Evolutionary conservation across 2,329 filamentous ascomycete genomes (phyloP).

Genomic region (Cordyceps cateniannulata): DNA sequence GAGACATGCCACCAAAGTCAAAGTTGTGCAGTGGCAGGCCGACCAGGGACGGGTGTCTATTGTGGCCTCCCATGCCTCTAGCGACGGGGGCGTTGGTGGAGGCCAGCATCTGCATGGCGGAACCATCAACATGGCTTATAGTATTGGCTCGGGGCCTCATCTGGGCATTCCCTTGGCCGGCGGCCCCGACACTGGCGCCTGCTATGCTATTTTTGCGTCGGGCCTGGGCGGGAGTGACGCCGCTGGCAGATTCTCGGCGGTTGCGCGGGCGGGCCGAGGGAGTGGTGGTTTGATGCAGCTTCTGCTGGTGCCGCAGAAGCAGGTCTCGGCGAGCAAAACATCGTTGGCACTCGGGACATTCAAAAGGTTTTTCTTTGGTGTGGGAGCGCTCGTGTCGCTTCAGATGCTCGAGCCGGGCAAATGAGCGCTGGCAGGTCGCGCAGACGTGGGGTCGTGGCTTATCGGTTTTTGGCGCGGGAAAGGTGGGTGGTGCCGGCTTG

Average conservation of each 20-base stretch:
- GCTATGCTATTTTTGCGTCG: conserved; percentile 89
- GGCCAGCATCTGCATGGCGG: conserved; percentile 65
- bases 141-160: conserved; percentile 93
- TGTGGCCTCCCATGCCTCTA: conserved; percentile 49
- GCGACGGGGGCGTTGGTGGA: conserved; percentile 49
- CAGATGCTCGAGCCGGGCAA: conserved; percentile 89
- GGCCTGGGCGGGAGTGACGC: conserved; percentile 58
- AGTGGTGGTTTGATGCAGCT: conserved; percentile 88
- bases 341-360: conserved; percentile 87
- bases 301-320: conserved; percentile 92
- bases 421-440: conserved; percentile 82
- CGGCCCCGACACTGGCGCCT: conserved; percentile 37
- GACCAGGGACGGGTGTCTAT: conserved; percentile 68
- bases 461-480: conserved; percentile 88
- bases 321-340: conserved; percentile 94
- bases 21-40: conserved; percentile 55
- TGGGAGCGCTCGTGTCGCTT: conserved; percentile 48
- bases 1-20: conserved; percentile 67
- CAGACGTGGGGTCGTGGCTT: conserved; percentile 95
- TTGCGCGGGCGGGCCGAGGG: conserved; percentile 81
- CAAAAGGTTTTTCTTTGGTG: conserved; percentile 91
- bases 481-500: conserved; percentile 35
- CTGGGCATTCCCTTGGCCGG: conserved; percentile 40
- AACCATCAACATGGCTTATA: conserved; percentile 84
- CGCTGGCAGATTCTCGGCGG: conserved; percentile 81